Evolutionary conservation across 495 filamentous ascomycete species (phyloP).

Genomic region (Tricharina praecox): DNA sequence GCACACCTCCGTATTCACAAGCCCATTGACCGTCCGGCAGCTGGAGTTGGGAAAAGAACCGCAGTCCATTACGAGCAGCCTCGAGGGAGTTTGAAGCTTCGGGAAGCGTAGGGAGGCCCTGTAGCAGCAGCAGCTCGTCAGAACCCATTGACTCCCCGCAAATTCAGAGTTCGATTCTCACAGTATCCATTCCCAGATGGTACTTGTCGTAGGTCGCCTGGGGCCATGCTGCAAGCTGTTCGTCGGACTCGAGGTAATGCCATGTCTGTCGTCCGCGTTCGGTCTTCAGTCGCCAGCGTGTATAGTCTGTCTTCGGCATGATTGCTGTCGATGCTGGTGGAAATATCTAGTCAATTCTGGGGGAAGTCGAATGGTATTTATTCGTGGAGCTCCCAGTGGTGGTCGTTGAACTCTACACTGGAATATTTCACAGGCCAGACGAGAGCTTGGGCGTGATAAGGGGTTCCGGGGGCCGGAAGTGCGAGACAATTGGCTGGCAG

Average conservation of each 20-base stretch:
- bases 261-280: constrained; percentile 78
- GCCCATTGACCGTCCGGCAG: constrained; percentile 82
- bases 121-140: too few species aligned
- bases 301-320: constrained; percentile 45
- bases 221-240: constrained; percentile 61
- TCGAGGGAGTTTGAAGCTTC: constrained; percentile 55
- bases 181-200: constrained; percentile 55
- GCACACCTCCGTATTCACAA: constrained; percentile 75
- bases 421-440: too few species aligned
- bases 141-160: too few species aligned
- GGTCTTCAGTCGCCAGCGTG: constrained; percentile 69
- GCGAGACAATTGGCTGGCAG: too few species aligned
- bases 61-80: constrained; percentile 62
- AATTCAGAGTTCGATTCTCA: constrained; percentile 24
- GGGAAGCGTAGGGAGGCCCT: constrained; percentile 59
- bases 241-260: constrained; percentile 73
- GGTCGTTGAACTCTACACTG: too few species aligned
- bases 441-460: too few species aligned
- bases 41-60: constrained; percentile 82
- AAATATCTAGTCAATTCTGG: too few species aligned
- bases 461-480: too few species aligned
- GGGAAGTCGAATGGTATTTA: too few species aligned
- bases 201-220: constrained; percentile 73
- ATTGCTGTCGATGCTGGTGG: too few species aligned
- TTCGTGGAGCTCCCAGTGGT: too few species aligned